Evolutionary conservation across 1,284 basidiomycete species (phyloP), one percentile per base, ranked within the genome.

Genomic region (Cerioporus squamosus): DNA sequence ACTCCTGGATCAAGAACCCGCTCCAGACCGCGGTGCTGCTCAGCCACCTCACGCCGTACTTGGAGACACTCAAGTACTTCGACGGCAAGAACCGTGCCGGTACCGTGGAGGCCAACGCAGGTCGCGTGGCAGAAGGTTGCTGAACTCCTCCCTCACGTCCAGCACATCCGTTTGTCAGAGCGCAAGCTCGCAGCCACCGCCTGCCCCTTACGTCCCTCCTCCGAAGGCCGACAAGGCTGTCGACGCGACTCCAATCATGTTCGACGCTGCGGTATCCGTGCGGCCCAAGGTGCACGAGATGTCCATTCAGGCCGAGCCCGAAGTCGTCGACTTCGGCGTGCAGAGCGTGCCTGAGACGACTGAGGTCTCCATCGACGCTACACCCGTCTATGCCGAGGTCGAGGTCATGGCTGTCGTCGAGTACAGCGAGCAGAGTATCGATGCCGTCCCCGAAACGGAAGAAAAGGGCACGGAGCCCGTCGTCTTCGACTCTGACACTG

Each of bases 21-120:
- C 78, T 92, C 54, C 83, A 85, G 60, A 78, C 83, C 15, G 79
- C 87, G 24, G 85, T 92, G 63, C 79, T 88, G 52, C 78, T 92
- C 58, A 91, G 88, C 71, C 88, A 92, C 69, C 74, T 92, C 55
- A 83, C 85, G n/a, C 89, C 90, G 24, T 76, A 78, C 66, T 75
- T 90, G 44, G 88, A 90, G 65, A 78, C 72, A 22, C 69, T 92
- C 40, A 87, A 85, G 71, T 91, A 81, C 81, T 90, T 90, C 78
- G 83, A 86, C 65, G 88, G 89, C 65, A 86, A 85, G 72, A 90
- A 84, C 64, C 79, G 89, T n/a, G 79, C 82, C 0, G 87, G 88
- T 2, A 85, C 80, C 64, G 76, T 86, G 51, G 89, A 91, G 68
- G 76, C 79, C 26, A 84, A 90, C 64, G 83, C 85, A n/a, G 10